Conservation (phyloP, 2,329 filamentous ascomycete species). For the Arthrobotrys musiformis region DNA sequence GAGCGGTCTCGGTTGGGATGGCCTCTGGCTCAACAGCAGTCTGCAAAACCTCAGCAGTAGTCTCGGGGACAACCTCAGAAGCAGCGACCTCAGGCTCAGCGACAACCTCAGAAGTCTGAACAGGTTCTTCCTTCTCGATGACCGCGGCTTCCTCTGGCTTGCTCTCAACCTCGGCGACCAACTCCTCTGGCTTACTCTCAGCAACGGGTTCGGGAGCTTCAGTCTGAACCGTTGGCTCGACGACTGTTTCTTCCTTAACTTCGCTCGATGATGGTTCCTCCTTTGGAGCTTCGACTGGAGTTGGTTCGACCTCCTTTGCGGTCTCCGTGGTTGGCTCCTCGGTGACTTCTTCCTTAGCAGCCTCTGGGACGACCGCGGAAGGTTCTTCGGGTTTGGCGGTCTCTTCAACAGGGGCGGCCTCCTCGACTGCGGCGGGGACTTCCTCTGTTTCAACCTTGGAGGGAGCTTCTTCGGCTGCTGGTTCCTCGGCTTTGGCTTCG, state of each 20-base stretch:
- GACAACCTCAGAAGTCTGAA: not conserved
- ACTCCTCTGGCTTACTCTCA: not conserved
- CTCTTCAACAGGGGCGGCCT: slow-evolving; percentile 20
- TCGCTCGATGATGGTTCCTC: not conserved
- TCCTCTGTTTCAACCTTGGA: slow-evolving; percentile 20
- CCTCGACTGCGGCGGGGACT: no score
- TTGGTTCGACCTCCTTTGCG: not conserved
- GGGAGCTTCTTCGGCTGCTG: slow-evolving; percentile 4
- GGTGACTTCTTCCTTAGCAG: not conserved
- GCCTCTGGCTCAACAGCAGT: slow-evolving; percentile 2
- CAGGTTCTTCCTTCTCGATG: slow-evolving; percentile 1
- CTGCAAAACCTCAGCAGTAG: not conserved
- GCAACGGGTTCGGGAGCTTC: not conserved
- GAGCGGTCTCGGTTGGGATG: not conserved
- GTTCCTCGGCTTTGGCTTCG: not conserved
- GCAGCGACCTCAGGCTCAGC: not conserved
- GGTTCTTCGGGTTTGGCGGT: slow-evolving; percentile 13
- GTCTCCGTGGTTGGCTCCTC: slow-evolving; percentile 16
- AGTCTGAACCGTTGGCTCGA: not conserved
- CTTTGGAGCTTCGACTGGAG: slow-evolving; percentile 15
- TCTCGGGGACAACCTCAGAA: not conserved
- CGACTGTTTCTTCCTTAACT: no score
- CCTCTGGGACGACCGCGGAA: not conserved
- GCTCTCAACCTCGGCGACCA: not conserved
- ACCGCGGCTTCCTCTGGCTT: not conserved